A percentile compares a stretch with the other conserved stretches of the same genome.
Conservation (phyloP, 352 stramenopile species). For the Phytophthora pinifolia region DNA sequence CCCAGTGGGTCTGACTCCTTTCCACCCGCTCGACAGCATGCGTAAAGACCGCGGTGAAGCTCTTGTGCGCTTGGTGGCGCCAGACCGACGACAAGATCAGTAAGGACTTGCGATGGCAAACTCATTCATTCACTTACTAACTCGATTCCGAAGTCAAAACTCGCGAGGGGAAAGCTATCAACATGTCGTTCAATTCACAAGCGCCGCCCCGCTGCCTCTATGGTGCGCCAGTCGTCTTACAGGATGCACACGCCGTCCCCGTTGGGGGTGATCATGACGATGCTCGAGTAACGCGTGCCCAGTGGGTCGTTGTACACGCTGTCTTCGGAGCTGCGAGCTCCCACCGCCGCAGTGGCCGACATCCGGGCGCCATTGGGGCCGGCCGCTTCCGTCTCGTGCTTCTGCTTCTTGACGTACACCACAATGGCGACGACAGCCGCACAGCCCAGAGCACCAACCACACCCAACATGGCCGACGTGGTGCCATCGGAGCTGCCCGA, state of each 20-base stretch:
- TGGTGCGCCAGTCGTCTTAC: constrained; percentile 32
- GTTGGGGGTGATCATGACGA: constrained; percentile 86
- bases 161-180: no score
- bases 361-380: constrained; percentile 31
- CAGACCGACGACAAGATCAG: constrained; percentile 4
- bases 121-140: no score
- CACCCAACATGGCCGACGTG: constrained; percentile 15
- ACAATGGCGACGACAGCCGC: constrained; percentile 53
- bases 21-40: constrained; percentile 47
- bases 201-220: constrained; percentile 10
- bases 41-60: constrained; percentile 50
- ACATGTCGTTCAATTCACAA: constrained; percentile 31
- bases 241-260: constrained; percentile 80
- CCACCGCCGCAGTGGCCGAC: constrained; percentile 40
- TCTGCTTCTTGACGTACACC: constrained; percentile 55
- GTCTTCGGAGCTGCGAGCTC: constrained; percentile 42
- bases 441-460: constrained; percentile 33
- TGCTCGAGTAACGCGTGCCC: constrained; percentile 80
- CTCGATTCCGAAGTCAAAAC: no score
- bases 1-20: constrained; percentile 52
- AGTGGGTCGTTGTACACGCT: constrained; percentile 81
- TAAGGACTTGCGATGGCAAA: not conserved
- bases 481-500: constrained; percentile 16
- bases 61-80: constrained; percentile 32
- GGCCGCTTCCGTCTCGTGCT: constrained; percentile 17